These are phyloP conservation scores for Talaromyces sp. DNA, from an alignment of 2,329 filamentous ascomycete species.

Conservation along the genomic window DNA sequence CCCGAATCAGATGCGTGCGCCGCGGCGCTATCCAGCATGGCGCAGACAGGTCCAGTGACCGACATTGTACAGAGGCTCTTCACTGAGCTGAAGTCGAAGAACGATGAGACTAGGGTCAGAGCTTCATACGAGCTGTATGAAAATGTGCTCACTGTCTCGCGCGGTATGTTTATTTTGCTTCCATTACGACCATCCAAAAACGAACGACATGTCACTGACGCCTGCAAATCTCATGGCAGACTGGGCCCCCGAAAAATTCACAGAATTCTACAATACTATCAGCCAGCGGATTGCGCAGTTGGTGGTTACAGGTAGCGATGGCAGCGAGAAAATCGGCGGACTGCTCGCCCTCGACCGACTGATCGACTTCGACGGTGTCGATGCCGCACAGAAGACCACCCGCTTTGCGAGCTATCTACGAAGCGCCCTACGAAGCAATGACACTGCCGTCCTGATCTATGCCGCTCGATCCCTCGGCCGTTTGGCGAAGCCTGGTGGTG, in stretches of 20 bases:
- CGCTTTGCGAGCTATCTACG: conserved; percentile 89
- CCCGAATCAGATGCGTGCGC: conserved; percentile 13
- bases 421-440: conserved; percentile 81
- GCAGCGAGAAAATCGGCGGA: conserved; percentile 83
- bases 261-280: conserved; percentile 63
- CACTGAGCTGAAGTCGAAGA: conserved; percentile 54
- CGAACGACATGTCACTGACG: not conserved
- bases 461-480: conserved; percentile 86
- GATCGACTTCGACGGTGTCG: conserved; percentile 94
- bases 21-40: conserved; percentile 37
- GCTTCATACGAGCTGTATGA: conserved; percentile 46
- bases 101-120: conserved; percentile 45
- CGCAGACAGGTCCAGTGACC: conserved; percentile 42
- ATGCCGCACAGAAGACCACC: conserved; percentile 88
- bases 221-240: conserved; percentile 49
- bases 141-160: conserved; percentile 41
- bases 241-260: conserved; percentile 74
- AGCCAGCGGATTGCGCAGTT: conserved; percentile 64
- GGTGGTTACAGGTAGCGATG: conserved; percentile 80
- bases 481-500: conserved; percentile 86
- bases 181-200: conserved; percentile 1
- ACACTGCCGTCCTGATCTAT: conserved; percentile 83
- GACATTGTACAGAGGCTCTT: conserved; percentile 54
- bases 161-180: conserved; percentile 31
- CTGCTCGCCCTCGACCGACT: conserved; percentile 88